Evolutionary conservation across 1,284 basidiomycete genomes (phyloP).

Genomic region (Rhodotorula sp.): DNA sequence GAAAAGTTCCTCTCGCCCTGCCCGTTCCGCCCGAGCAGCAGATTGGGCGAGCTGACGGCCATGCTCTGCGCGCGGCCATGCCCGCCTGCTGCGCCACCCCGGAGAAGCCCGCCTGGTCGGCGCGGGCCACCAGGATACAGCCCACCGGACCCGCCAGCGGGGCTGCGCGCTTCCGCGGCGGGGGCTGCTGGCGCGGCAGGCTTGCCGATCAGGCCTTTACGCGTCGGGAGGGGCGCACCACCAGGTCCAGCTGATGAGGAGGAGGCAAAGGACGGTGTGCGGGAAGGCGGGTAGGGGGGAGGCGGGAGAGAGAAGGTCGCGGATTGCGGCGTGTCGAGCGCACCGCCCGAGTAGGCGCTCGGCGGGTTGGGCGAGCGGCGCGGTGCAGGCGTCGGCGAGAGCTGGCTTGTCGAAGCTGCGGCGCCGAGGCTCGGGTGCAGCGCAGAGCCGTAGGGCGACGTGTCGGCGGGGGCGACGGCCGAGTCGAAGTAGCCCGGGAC

Average conservation of each 20-base stretch:
- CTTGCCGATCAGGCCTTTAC: constrained; percentile 43
- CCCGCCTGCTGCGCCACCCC: neutral
- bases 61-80: constrained; percentile 37
- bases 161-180: constrained; percentile 16
- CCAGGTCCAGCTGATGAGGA: neutral
- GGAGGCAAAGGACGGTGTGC: neutral
- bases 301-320: neutral
- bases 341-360: neutral
- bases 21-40: neutral
- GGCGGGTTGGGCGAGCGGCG: neutral
- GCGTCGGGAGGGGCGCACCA: constrained; percentile 9
- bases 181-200: neutral
- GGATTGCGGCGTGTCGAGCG: neutral
- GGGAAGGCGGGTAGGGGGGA: neutral
- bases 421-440: constrained; percentile 9
- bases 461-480: constrained; percentile 47
- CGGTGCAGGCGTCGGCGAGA: neutral
- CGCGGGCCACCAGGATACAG: constrained; percentile 33
- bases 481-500: neutral
- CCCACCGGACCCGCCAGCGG: constrained; percentile 54
- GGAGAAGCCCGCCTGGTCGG: constrained; percentile 16
- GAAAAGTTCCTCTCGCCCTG: neutral
- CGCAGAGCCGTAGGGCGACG: constrained; percentile 5
- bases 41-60: constrained; percentile 8
- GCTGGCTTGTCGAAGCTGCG: neutral